Evolutionary conservation across 345 rosid genomes (phyloP).

Genomic region (Mangifera indica): DNA sequence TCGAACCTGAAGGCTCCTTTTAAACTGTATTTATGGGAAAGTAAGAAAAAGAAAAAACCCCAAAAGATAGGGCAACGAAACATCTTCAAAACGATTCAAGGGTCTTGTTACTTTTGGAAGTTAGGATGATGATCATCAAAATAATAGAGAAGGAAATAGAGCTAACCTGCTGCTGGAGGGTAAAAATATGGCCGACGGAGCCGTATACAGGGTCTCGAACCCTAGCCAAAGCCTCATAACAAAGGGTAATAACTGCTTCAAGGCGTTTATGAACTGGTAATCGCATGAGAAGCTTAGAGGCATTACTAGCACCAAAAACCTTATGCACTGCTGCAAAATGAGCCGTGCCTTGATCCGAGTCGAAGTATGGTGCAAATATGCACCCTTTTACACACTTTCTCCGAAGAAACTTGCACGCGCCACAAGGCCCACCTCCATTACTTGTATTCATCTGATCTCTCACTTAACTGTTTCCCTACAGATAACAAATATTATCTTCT

Average conservation of each 20-base stretch:
- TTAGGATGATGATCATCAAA: not conserved
- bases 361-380: constrained; percentile 84
- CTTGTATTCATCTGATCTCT: constrained; percentile 34
- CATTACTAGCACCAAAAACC: constrained; percentile 91
- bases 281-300: constrained; percentile 66
- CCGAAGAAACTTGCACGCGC: constrained; percentile 87
- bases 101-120: not conserved
- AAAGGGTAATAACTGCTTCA: constrained; percentile 78
- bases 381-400: constrained; percentile 79
- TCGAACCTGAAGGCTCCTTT: too few species aligned
- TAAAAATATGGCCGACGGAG: constrained; percentile 66
- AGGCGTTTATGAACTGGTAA: constrained; percentile 61
- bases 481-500: not conserved
- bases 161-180: constrained; percentile 81
- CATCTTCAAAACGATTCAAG: too few species aligned
- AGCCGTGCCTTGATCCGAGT: constrained; percentile 76
- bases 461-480: constrained; percentile 8
- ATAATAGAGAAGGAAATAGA: not conserved
- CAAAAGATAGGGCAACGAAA: not conserved
- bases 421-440: constrained; percentile 70
- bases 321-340: constrained; percentile 89
- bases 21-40: too few species aligned
- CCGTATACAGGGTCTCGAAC: constrained; percentile 85
- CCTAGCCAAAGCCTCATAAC: constrained; percentile 84
- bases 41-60: not conserved